A percentile compares a stretch with the other conserved stretches of the same genome.
phyloP scores from a whole-genome alignment of 139 green algal species.

The Volvox africanus region DNA sequence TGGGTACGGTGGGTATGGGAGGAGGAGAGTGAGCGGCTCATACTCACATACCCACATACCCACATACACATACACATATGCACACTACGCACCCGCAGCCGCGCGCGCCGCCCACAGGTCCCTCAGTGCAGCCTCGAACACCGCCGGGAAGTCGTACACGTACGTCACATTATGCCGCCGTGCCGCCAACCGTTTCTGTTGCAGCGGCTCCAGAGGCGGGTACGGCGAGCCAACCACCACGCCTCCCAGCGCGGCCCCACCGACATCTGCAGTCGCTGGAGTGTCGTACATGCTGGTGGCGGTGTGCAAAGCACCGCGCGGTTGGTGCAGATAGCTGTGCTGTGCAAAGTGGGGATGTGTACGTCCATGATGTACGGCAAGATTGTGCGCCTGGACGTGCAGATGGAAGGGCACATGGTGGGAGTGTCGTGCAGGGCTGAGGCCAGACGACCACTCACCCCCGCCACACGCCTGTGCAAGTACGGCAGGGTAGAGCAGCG shows the following conservation, averaged over 20 bases:
- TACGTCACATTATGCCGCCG: slow-evolving; percentile 90
- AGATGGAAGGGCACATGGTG: not conserved
- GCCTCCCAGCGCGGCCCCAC: slow-evolving; percentile 63
- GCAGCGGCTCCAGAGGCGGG: slow-evolving; percentile 80
- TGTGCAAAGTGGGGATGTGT: not conserved
- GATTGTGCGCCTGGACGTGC: slow-evolving; percentile 1
- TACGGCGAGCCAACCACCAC: slow-evolving; percentile 79
- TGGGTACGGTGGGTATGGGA: not conserved
- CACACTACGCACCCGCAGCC: slow-evolving; percentile 51
- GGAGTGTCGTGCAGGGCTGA: not conserved
- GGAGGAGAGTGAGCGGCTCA: not conserved
- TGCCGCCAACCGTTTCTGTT: slow-evolving; percentile 86
- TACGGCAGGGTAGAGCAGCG: not conserved
- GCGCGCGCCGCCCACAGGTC: slow-evolving; percentile 81
- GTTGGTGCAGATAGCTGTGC: not conserved
- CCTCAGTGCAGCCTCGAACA: slow-evolving; percentile 92
- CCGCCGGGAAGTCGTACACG: slow-evolving; percentile 95
- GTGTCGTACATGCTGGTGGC: not conserved
- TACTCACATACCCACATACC: not conserved
- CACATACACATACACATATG: not conserved
- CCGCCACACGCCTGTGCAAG: not conserved
- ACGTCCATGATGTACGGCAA: slow-evolving; percentile 27
- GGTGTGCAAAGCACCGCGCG: not conserved
- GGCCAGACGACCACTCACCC: not conserved
- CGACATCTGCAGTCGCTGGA: not conserved